Percentiles rank a stretch among this genome's conserved stretches.
phyloP scores from a whole-genome alignment of 164 flowering plant species.

The Houttuynia cordata region DNA sequence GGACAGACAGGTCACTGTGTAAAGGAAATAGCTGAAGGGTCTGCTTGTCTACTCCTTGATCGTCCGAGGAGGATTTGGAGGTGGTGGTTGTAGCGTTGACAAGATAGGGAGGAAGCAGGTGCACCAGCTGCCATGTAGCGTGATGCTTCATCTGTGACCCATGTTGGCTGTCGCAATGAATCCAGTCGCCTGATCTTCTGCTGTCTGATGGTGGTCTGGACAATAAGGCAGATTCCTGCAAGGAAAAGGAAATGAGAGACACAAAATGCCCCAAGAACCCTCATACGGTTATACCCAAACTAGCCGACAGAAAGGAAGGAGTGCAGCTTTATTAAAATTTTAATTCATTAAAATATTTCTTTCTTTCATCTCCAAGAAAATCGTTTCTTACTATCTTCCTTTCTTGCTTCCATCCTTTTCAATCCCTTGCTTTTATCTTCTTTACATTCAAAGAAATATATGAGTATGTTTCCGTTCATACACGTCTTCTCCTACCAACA shows the following conservation, averaged over 20 bases:
- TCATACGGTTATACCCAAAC: slow-evolving; percentile 22
- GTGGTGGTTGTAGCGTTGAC: slow-evolving; percentile 9
- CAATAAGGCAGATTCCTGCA: slow-evolving; percentile 37
- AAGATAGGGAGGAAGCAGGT: slow-evolving; percentile 20
- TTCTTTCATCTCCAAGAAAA: slow-evolving; percentile 46
- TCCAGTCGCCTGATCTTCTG: slow-evolving; percentile 33
- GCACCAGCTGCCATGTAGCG: slow-evolving; percentile 58
- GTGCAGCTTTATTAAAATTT: slow-evolving; percentile 54
- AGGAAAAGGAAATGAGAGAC: slow-evolving; percentile 6
- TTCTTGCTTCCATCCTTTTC: slow-evolving; percentile 8
- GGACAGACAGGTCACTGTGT: slow-evolving; percentile 10
- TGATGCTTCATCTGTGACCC: slow-evolving; percentile 26
- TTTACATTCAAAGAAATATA: background rate
- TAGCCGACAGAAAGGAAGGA: slow-evolving; percentile 74
- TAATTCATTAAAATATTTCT: slow-evolving; percentile 5
- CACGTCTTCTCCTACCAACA: background rate
- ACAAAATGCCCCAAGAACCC: slow-evolving; percentile 18
- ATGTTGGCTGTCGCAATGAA: slow-evolving; percentile 29
- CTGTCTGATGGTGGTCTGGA: slow-evolving; percentile 31
- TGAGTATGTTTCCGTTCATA: background rate
- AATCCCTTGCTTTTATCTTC: background rate
- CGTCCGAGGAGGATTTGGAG: background rate
- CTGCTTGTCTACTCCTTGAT: slow-evolving; percentile 19
- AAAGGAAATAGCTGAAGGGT: slow-evolving; percentile 69
- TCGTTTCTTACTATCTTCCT: slow-evolving; percentile 15